phyloP scores from a whole-genome alignment of 1,284 basidiomycete genomes.

The Naganishia liquefaciens region DNA sequence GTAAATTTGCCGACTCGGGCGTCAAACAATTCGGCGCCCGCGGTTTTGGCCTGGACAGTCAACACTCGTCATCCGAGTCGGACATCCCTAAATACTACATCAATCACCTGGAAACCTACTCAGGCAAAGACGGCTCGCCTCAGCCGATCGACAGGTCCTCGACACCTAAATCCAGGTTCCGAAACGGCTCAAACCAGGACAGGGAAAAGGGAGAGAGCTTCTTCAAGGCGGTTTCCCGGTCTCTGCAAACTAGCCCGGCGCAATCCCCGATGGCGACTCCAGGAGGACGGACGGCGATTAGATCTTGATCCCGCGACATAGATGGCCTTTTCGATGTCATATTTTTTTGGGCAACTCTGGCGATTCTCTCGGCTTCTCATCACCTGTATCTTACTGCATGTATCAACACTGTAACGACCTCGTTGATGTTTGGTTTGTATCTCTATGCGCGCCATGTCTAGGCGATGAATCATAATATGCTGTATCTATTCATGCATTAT shows the following conservation, averaged over 20 bases:
- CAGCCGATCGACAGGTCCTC: conserved; percentile 10
- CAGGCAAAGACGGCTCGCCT: conserved; percentile 18
- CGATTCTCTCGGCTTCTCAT: background rate
- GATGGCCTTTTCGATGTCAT: background rate
- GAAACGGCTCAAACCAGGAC: conserved; percentile 16
- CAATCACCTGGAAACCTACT: conserved; percentile 30
- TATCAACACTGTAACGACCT: conserved; percentile 25
- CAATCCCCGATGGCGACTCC: conserved; percentile 21
- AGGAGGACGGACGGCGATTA: conserved; percentile 13
- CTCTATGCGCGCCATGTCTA: background rate
- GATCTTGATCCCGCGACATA: conserved; percentile 9
- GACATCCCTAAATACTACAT: conserved; percentile 48
- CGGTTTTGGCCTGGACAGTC: conserved; percentile 20
- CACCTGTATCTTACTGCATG: conserved; percentile 6
- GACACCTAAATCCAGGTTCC: conserved; percentile 13
- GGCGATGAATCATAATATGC: background rate
- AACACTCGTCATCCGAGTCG: conserved; percentile 22
- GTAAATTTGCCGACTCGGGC: conserved; percentile 23
- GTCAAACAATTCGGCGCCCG: conserved; percentile 11
- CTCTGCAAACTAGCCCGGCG: conserved; percentile 18
- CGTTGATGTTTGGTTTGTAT: conserved; percentile 21
- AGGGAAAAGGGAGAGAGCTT: conserved; percentile 22
- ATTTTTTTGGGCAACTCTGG: background rate
- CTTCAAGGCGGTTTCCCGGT: conserved; percentile 26
- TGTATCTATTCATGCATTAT: conserved; percentile 13